Percentiles rank a stretch among this genome's conserved stretches.
Evolutionary conservation across 805 yeast genomes (phyloP).

Genomic region (Metschnikowia hibisci): DNA sequence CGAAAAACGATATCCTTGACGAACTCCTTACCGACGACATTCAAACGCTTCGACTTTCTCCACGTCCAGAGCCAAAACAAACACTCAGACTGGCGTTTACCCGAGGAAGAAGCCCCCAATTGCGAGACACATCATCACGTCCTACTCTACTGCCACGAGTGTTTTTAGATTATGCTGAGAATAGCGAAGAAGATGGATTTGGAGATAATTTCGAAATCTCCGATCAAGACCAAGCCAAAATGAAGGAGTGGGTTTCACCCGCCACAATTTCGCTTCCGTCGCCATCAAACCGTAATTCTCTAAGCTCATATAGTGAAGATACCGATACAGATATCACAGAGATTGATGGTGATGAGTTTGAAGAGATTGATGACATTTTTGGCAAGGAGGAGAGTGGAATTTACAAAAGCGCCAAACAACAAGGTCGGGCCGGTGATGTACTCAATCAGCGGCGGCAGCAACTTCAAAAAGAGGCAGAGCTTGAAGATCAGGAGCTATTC

Average conservation of each 20-base stretch:
- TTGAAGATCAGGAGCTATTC: slow-evolving; percentile 31
- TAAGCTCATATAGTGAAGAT: slow-evolving; percentile 39
- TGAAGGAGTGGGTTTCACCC: slow-evolving; percentile 12
- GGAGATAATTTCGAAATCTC: slow-evolving; percentile 7
- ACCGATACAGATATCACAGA: slow-evolving; percentile 38
- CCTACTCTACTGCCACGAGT: slow-evolving; percentile 6
- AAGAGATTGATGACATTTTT: slow-evolving; percentile 36
- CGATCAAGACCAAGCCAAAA: slow-evolving; percentile 1
- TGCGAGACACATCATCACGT: background rate
- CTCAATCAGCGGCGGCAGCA: slow-evolving; percentile 22
- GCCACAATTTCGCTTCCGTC: slow-evolving; percentile 14
- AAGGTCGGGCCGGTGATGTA: slow-evolving; percentile 22
- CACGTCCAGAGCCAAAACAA: slow-evolving; percentile 1
- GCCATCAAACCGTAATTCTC: slow-evolving; percentile 21
- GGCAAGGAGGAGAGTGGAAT: slow-evolving; percentile 37
- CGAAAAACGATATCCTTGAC: slow-evolving; percentile 1
- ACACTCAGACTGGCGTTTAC: slow-evolving; percentile 1
- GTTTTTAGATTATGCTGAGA: slow-evolving; percentile 7
- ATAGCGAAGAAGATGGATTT: slow-evolving; percentile 11
- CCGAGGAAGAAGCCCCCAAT: slow-evolving; percentile 6
- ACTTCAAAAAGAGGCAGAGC: slow-evolving; percentile 30
- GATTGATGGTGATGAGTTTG: slow-evolving; percentile 36
- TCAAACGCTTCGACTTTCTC: slow-evolving; percentile 1
- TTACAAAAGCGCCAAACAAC: slow-evolving; percentile 20
- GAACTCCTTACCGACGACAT: slow-evolving; percentile 7